phyloP scores from a whole-genome alignment of 495 filamentous ascomycete species.

The Penicillium turbatum region DNA sequence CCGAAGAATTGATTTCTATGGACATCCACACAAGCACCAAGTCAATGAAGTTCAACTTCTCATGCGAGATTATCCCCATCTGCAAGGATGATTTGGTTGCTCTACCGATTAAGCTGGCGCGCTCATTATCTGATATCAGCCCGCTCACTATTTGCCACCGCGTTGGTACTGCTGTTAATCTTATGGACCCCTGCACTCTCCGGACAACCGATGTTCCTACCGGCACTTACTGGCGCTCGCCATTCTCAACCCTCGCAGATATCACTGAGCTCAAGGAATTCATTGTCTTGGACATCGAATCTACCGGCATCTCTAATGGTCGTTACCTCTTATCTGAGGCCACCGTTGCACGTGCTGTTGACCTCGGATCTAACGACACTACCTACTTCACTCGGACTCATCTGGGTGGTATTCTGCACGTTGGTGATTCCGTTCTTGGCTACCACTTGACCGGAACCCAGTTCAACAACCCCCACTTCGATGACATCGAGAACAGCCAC shows the following conservation, averaged over 20 bases:
- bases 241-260: slow-evolving; percentile 79
- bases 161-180: slow-evolving; percentile 83
- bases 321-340: slow-evolving; percentile 80
- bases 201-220: slow-evolving; percentile 82
- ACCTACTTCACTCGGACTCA: slow-evolving; percentile 88
- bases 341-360: slow-evolving; percentile 79
- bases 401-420: slow-evolving; percentile 78
- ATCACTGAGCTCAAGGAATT: slow-evolving; percentile 85
- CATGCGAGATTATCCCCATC: slow-evolving; percentile 80
- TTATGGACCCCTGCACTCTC: slow-evolving; percentile 86
- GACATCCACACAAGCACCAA: slow-evolving; percentile 86
- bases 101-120: slow-evolving; percentile 83
- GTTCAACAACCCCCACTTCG: slow-evolving; percentile 83
- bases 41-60: slow-evolving; percentile 85
- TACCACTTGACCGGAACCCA: slow-evolving; percentile 85
- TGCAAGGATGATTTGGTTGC: slow-evolving; percentile 96
- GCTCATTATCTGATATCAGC: slow-evolving; percentile 77
- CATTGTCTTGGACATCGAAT: slow-evolving; percentile 91
- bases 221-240: slow-evolving; percentile 78
- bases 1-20: slow-evolving; percentile 85
- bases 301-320: slow-evolving; percentile 66
- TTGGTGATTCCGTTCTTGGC: slow-evolving; percentile 87
- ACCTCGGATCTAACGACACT: slow-evolving; percentile 81
- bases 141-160: slow-evolving; percentile 79
- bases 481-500: slow-evolving; percentile 67